Evolutionary conservation across 176 grass and related monocot genomes (phyloP).

Genomic region (Triticum monococcum): DNA sequence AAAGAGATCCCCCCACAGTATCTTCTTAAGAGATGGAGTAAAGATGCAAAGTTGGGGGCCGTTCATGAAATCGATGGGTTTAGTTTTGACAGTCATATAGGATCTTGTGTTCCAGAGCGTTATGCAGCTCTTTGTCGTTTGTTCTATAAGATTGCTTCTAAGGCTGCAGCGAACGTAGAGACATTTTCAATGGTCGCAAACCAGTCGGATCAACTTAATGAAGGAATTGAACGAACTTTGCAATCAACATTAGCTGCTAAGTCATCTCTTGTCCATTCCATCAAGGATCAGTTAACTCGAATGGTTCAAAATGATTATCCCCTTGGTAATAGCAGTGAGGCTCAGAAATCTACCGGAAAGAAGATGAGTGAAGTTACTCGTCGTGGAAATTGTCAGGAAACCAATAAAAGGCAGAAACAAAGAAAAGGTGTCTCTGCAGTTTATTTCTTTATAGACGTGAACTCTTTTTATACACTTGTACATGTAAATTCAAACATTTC

Average conservation of each 20-base stretch:
- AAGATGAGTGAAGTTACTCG: constrained; percentile 53
- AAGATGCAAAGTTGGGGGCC: constrained; percentile 59
- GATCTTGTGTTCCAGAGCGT: constrained; percentile 47
- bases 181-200: constrained; percentile 59
- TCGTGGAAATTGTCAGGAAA: constrained; percentile 45
- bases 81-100: constrained; percentile 41
- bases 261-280: constrained; percentile 44
- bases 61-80: constrained; percentile 39
- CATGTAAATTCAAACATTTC: constrained; percentile 15
- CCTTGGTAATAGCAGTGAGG: constrained; percentile 43
- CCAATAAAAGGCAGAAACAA: constrained; percentile 62
- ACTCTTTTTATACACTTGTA: background rate
- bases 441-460: constrained; percentile 19
- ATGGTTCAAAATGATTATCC: constrained; percentile 46
- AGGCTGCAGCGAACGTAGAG: constrained; percentile 74
- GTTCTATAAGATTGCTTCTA: constrained; percentile 80
- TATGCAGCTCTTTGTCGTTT: constrained; percentile 64
- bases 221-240: constrained; percentile 67
- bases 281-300: constrained; percentile 44
- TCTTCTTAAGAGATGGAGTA: constrained; percentile 84
- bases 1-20: constrained; percentile 73
- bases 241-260: constrained; percentile 45
- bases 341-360: constrained; percentile 47
- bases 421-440: constrained; percentile 56
- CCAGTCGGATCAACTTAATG: constrained; percentile 69